phyloP scores from a whole-genome alignment of 176 grass and related monocot species.

The Miscanthus lutarioriparius region DNA sequence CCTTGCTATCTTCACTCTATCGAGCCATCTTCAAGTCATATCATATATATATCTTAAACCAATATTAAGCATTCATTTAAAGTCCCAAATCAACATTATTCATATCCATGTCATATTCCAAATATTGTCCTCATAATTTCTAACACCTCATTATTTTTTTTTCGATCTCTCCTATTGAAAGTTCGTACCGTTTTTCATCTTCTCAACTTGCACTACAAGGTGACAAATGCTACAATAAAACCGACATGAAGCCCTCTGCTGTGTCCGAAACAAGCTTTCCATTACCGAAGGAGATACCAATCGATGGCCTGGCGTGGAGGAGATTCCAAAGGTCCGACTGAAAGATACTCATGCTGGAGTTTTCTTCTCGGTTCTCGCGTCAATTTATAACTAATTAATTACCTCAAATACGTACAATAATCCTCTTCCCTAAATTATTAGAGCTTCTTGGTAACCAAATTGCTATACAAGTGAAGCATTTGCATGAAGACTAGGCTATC shows the following conservation, averaged over 20 bases:
- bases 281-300: not conserved
- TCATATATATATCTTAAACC: too few relatives aligned
- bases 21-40: too few relatives aligned
- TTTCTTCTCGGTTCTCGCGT: not conserved
- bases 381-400: not conserved
- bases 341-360: constrained; percentile 16
- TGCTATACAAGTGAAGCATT: not conserved
- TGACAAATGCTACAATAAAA: constrained; percentile 10
- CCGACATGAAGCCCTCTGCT: not conserved
- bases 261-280: not conserved
- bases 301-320: not conserved
- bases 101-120: too few relatives aligned
- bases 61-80: too few relatives aligned
- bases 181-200: too few relatives aligned
- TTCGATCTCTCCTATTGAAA: too few relatives aligned
- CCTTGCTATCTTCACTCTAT: too few relatives aligned
- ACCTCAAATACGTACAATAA: not conserved
- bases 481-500: not conserved
- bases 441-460: not conserved
- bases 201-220: not conserved
- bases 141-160: too few relatives aligned
- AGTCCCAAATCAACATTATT: too few relatives aligned
- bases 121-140: too few relatives aligned
- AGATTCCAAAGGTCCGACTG: constrained; percentile 14
- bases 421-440: not conserved